Conservation (phyloP, 306 rosid species). For the Prunus padus region DNA sequence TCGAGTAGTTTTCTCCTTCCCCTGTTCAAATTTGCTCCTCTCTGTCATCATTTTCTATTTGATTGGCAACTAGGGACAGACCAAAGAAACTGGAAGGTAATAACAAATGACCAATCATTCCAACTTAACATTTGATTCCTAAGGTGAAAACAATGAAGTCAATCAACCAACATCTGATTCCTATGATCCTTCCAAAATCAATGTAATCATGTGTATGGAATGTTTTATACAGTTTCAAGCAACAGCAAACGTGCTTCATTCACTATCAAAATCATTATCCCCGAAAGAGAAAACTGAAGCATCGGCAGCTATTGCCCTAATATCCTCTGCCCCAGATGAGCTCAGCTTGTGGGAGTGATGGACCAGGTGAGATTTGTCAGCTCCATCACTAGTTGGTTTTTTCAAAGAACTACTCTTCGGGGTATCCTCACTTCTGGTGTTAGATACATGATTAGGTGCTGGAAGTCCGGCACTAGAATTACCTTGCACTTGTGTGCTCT, state of each 20-base stretch:
- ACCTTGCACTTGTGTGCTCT: constrained; percentile 24
- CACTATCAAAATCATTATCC: constrained; percentile 90
- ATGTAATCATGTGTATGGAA: neutral
- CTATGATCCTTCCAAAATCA: neutral
- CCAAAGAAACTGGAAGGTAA: neutral
- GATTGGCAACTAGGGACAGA: neutral
- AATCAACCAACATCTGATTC: constrained; percentile 1
- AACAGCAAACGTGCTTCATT: constrained; percentile 29
- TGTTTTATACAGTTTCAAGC: constrained; percentile 2
- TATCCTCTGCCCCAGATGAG: constrained; percentile 47
- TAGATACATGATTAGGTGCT: constrained; percentile 44
- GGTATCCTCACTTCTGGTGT: constrained; percentile 27
- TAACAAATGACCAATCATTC: neutral
- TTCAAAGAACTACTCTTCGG: constrained; percentile 27
- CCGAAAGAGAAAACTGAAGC: constrained; percentile 91
- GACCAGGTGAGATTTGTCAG: constrained; percentile 26
- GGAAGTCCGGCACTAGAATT: constrained; percentile 24
- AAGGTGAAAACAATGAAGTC: neutral
- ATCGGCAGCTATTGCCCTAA: constrained; percentile 95
- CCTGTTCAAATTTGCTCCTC: too few species aligned
- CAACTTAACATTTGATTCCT: neutral
- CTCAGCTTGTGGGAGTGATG: constrained; percentile 32
- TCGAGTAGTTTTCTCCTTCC: neutral
- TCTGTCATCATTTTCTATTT: neutral
- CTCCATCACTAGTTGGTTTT: constrained; percentile 31